Conservation (phyloP, 1,284 basidiomycete genomes). For the Tilletia setariae region DNA sequence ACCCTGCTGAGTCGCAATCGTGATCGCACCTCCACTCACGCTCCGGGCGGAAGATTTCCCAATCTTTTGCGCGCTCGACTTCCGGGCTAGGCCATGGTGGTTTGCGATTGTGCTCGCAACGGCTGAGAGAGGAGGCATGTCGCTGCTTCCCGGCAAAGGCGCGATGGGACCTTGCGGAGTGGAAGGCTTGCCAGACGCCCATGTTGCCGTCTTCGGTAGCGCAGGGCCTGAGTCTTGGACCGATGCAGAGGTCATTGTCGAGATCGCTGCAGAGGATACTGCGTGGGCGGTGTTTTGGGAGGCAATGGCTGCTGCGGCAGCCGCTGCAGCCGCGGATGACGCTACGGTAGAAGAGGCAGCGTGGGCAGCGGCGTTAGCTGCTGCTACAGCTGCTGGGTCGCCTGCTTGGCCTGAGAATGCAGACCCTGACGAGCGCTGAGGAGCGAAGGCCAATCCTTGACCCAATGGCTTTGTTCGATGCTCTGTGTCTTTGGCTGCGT, state of each 20-base stretch:
- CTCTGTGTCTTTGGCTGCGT: conserved; percentile 52
- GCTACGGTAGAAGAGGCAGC: conserved; percentile 16
- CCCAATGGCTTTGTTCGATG: conserved; percentile 44
- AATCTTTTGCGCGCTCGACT: conserved; percentile 31
- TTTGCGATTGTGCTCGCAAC: conserved; percentile 22
- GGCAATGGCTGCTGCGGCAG: conserved; percentile 26
- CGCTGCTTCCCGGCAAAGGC: conserved; percentile 32
- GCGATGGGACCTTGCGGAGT: conserved; percentile 18
- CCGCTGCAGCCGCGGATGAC: conserved; percentile 6
- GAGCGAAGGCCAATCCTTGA: conserved; percentile 2
- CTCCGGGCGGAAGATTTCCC: background rate
- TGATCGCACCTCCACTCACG: background rate
- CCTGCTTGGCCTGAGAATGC: background rate
- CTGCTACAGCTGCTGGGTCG: conserved; percentile 10
- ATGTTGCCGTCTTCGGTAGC: conserved; percentile 51
- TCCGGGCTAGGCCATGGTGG: conserved; percentile 25
- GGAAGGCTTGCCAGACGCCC: conserved; percentile 48
- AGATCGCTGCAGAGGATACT: background rate
- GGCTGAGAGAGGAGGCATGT: conserved; percentile 37
- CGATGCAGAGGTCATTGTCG: background rate
- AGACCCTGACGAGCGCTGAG: background rate
- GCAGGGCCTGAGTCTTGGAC: conserved; percentile 33
- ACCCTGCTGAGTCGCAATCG: background rate
- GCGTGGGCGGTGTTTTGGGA: conserved; percentile 29
- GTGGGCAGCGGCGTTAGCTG: background rate